These are phyloP conservation scores for Fusarium sp. DNA, from an alignment of 2,329 filamentous ascomycete genomes.

Conservation along the genomic window DNA sequence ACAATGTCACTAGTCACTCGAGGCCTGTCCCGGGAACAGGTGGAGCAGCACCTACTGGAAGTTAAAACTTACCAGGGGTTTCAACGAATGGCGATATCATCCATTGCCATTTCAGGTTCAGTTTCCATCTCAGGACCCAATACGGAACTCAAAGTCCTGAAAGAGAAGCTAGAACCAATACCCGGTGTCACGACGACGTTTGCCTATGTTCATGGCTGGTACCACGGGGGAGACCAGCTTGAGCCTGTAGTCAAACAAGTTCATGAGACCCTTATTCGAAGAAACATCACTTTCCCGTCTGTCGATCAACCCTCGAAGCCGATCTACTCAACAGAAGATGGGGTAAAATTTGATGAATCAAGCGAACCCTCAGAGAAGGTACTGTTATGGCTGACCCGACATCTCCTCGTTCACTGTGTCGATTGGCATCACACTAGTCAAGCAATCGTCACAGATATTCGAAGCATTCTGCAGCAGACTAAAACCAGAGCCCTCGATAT, in stretches of 20 bases:
- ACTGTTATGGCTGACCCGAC: background rate
- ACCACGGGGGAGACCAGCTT: background rate
- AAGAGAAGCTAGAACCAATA: background rate
- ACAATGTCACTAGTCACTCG: constrained; percentile 6
- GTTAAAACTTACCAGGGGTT: background rate
- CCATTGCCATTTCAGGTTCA: background rate
- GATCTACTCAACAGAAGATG: background rate
- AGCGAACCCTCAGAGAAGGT: background rate
- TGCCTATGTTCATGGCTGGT: constrained; percentile 15
- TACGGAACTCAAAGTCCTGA: background rate
- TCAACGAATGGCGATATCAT: background rate
- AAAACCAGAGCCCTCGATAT: background rate
- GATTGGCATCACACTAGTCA: background rate
- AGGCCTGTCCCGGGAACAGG: background rate
- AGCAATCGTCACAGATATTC: background rate
- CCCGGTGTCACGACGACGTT: background rate
- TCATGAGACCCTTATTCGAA: background rate
- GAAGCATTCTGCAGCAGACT: background rate
- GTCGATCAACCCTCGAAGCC: background rate
- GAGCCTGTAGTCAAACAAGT: background rate
- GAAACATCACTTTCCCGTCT: background rate
- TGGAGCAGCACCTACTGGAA: background rate
- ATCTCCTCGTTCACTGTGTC: background rate
- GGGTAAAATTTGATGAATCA: background rate
- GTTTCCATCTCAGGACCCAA: constrained; percentile 1